Percentiles rank a stretch among this genome's conserved stretches.
Evolutionary conservation across 768 basidiomycete genomes (phyloP).

Genomic region (Mycena kentingensis): DNA sequence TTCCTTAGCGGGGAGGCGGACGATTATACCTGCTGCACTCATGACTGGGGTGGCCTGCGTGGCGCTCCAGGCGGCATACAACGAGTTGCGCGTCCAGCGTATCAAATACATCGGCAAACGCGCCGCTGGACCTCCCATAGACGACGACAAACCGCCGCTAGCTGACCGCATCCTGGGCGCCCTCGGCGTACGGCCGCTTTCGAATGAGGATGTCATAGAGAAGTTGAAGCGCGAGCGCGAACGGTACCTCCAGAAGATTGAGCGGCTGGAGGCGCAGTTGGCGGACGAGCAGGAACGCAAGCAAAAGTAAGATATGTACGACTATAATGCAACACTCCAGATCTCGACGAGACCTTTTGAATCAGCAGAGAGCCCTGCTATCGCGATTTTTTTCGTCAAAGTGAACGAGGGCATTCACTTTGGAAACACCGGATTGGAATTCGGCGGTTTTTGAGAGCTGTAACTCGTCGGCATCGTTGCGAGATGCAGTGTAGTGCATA

Average conservation of each 20-base stretch:
- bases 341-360: constrained; percentile 68
- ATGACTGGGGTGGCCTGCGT: constrained; percentile 62
- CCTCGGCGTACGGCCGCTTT: constrained; percentile 57
- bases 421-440: constrained; percentile 47
- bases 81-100: constrained; percentile 64
- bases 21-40: constrained; percentile 58
- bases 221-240: constrained; percentile 61
- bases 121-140: constrained; percentile 10
- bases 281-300: constrained; percentile 40
- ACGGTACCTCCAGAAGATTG: constrained; percentile 55
- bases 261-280: constrained; percentile 51
- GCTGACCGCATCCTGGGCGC: constrained; percentile 43
- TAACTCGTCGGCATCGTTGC: constrained; percentile 40
- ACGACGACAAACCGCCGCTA: constrained; percentile 25
- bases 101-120: constrained; percentile 49
- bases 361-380: constrained; percentile 63
- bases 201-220: constrained; percentile 73
- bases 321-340: constrained; percentile 37
- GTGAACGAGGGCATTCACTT: constrained; percentile 69
- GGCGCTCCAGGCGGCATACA: constrained; percentile 66
- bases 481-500: constrained; percentile 48
- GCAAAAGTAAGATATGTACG: constrained; percentile 21
- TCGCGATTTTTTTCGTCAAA: constrained; percentile 49
- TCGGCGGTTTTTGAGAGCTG: constrained; percentile 50
- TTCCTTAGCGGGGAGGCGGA: constrained; percentile 59